Conservation (phyloP, 495 filamentous ascomycete species). For the Penicillium steckii region DNA sequence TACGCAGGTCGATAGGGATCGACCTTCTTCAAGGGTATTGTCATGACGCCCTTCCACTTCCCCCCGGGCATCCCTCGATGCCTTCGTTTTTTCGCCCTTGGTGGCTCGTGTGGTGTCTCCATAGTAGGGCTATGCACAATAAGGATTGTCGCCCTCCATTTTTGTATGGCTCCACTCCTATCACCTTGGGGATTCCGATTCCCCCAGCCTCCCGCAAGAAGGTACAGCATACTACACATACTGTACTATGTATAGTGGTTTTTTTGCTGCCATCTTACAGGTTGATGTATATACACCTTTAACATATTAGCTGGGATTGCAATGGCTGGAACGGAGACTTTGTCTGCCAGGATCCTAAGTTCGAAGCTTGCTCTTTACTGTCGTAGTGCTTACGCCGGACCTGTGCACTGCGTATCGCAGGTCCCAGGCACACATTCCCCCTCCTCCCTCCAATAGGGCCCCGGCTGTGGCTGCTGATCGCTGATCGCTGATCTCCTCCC, state of each 20-base stretch:
- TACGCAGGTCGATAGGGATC: conserved; percentile 2
- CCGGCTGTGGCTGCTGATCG: conserved; percentile 23
- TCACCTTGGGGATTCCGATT: not conserved
- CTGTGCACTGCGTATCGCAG: not conserved
- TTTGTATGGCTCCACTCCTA: conserved; percentile 5
- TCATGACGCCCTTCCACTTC: conserved; percentile 2
- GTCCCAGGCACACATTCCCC: conserved; percentile 15
- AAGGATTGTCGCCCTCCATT: conserved; percentile 13
- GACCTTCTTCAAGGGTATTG: not conserved
- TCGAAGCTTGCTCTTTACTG: not conserved
- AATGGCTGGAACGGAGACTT: no score
- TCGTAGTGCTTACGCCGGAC: not conserved
- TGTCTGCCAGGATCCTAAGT: not conserved
- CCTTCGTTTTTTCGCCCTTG: not conserved
- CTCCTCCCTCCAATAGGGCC: conserved; percentile 7
- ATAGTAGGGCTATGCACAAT: conserved; percentile 12
- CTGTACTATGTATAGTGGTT: no score
- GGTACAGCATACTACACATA: no score
- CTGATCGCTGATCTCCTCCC: conserved; percentile 16
- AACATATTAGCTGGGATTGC: no score
- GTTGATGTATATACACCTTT: no score
- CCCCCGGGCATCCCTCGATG: not conserved
- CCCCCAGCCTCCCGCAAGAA: not conserved
- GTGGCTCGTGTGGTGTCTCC: not conserved
- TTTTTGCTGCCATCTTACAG: no score